Evolutionary conservation across 179 eudicot genomes (phyloP).

Genomic region (Silene vulgaris): DNA sequence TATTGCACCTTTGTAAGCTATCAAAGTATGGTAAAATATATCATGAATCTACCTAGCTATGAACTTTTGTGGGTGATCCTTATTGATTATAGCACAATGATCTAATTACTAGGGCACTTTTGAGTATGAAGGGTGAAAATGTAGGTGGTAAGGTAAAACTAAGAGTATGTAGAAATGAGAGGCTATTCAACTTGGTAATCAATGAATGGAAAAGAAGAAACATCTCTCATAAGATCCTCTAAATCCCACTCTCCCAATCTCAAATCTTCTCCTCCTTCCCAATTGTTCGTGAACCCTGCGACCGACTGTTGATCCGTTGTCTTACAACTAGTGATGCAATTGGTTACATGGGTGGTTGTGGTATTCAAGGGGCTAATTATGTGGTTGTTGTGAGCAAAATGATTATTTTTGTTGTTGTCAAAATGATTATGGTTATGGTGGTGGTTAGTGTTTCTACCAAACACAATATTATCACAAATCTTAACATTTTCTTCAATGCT

Average conservation of each 20-base stretch:
- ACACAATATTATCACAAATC: conserved; percentile 26
- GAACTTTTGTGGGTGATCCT: conserved; percentile 24
- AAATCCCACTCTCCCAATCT: conserved; percentile 77
- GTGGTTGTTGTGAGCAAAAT: conserved; percentile 33
- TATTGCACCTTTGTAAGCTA: conserved; percentile 13
- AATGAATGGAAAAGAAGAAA: conserved; percentile 52
- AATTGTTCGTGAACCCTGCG: conserved; percentile 34
- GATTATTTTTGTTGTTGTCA: conserved; percentile 27
- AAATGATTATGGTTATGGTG: conserved; percentile 23
- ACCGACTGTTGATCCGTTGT: conserved; percentile 20
- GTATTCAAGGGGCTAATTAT: conserved; percentile 31
- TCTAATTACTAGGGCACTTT: conserved; percentile 28
- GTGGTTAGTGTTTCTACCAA: conserved; percentile 30
- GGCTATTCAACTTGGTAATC: conserved; percentile 46
- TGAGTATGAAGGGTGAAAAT: conserved; percentile 12
- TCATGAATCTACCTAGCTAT: conserved; percentile 16
- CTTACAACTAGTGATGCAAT: conserved; percentile 30
- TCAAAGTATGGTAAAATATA: conserved; percentile 3
- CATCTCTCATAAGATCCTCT: conserved; percentile 73
- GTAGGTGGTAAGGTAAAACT: conserved; percentile 7
- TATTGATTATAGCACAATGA: conserved; percentile 27
- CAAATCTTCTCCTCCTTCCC: conserved; percentile 57
- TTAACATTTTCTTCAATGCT: conserved; percentile 32
- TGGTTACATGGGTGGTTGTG: conserved; percentile 19
- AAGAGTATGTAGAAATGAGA: neutral